Evolutionary conservation across 108 stramenopile species (phyloP), one percentile per base, ranked within the genome.

Genomic region (Nannochloropsis gaditana): DNA sequence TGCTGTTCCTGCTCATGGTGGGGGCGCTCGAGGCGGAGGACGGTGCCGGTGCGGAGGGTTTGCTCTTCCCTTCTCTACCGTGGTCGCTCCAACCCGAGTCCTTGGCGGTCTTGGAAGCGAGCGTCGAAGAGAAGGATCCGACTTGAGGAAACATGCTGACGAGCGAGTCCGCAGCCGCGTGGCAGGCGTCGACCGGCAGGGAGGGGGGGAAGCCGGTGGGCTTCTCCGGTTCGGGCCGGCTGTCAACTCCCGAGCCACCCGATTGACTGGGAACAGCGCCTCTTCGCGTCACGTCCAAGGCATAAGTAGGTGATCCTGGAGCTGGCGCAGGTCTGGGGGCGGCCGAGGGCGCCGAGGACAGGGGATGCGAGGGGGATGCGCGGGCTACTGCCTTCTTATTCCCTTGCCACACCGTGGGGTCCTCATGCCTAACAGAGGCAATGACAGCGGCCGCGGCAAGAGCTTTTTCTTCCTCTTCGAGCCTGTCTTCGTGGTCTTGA

Each of bases 1-100:
- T 73, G 59, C 59, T 73, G 59, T 73, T 73, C 19, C 59, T 73
- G 6, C 59, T 73, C 59, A 73, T 73, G 59, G 15, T 73, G 59
- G 15, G 15, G 59, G 19, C n/a, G 59, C n/a, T 73, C 15, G 19
- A n/a, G n/a, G 15, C 15, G 8, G 19, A n/a, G 59, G 15, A 15
- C 59, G n/a, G 15, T n/a, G n/a, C 59, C 19, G 59, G 19, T 4
- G 59, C 59, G n/a, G 59, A 15, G n/a, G 59, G n/a, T 0, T n/a
- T 15, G 59, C 59, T 73, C 3, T 73, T 73, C 59, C 15, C 15
- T n/a, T n/a, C 59, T 15, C 59, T 73, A 6, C 59, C n/a, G 59
- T n/a, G n/a, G 59, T 2, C n/a, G 59, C 59, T 73, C 15, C n/a
- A n/a, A 6, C 15, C 15, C 3, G 4, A n/a, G 59, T 73, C n/a